Percentiles rank a stretch among this genome's conserved stretches.
phyloP scores from a whole-genome alignment of 73 alveolate genomes.

The Durusdinium trenchii region DNA sequence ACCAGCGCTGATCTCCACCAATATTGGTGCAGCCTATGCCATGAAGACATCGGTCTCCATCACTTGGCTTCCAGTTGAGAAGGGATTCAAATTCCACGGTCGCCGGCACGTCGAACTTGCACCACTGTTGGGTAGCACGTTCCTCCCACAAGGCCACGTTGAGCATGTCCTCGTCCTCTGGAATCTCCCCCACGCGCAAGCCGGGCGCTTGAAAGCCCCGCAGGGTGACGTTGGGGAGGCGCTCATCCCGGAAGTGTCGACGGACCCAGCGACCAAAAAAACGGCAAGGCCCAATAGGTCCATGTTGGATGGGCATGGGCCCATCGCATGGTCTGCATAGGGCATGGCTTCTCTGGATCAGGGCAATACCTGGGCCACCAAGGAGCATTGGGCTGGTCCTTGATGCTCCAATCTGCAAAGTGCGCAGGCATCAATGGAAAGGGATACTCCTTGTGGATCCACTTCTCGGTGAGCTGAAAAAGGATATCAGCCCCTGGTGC shows the following conservation, averaged over 20 bases:
- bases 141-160: conserved; percentile 92
- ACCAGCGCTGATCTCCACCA: conserved; percentile 67
- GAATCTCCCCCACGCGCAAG: conserved; percentile 47
- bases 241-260: conserved; percentile 94
- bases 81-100: conserved; percentile 83
- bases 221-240: conserved; percentile 78
- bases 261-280: conserved; percentile 88
- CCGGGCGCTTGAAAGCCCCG: not conserved
- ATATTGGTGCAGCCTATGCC: conserved; percentile 56
- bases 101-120: conserved; percentile 30
- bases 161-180: conserved; percentile 78
- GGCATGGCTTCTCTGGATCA: conserved; percentile 75
- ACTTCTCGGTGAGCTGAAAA: conserved; percentile 43
- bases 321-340: conserved; percentile 83
- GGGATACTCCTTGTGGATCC: conserved; percentile 74
- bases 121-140: conserved; percentile 82
- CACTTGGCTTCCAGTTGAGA: conserved; percentile 27
- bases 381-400: conserved; percentile 77
- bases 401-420: conserved; percentile 83
- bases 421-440: conserved; percentile 87
- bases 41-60: not conserved
- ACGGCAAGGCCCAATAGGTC: conserved; percentile 92
- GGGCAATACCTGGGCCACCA: conserved; percentile 95
- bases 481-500: conserved; percentile 71
- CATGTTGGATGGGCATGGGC: conserved; percentile 92